Percentiles rank a stretch among this genome's conserved stretches.
These are phyloP conservation scores for Arabidopsis arenosa DNA, from an alignment of 345 rosid species.

Conservation along the genomic window DNA sequence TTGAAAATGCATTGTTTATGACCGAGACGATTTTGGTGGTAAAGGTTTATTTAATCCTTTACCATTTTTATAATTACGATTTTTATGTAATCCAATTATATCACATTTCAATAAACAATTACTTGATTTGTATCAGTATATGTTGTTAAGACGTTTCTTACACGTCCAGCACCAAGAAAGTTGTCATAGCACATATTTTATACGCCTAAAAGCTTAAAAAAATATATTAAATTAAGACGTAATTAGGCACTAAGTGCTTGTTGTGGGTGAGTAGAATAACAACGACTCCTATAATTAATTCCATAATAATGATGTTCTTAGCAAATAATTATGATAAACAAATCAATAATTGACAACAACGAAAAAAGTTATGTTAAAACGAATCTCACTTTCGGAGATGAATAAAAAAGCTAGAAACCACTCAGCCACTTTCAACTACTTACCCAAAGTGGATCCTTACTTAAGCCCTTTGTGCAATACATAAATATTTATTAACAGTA, in stretches of 20 bases:
- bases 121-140: not conserved
- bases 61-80: too few relatives aligned
- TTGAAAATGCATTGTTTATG: not conserved
- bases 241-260: constrained; percentile 46
- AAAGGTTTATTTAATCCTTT: too few relatives aligned
- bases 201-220: constrained; percentile 15
- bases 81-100: too few relatives aligned
- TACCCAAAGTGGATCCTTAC: constrained; percentile 46
- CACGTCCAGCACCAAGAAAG: constrained; percentile 44
- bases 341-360: not conserved
- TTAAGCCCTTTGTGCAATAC: constrained; percentile 15
- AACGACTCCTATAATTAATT: constrained; percentile 31
- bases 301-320: constrained; percentile 13
- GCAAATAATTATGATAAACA: constrained; percentile 19
- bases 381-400: constrained; percentile 23
- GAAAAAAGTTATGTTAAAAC: not conserved
- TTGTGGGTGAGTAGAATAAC: constrained; percentile 46
- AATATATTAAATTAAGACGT: constrained; percentile 29
- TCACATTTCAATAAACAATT: not conserved
- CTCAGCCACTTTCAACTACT: constrained; percentile 43
- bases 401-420: constrained; percentile 41
- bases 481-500: constrained; percentile 20
- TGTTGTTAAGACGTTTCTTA: constrained; percentile 35
- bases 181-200: constrained; percentile 10
- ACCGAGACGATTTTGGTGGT: not conserved